These are phyloP conservation scores for Didymella pomorum DNA, from an alignment of 2,329 filamentous ascomycete genomes.

Conservation along the genomic window DNA sequence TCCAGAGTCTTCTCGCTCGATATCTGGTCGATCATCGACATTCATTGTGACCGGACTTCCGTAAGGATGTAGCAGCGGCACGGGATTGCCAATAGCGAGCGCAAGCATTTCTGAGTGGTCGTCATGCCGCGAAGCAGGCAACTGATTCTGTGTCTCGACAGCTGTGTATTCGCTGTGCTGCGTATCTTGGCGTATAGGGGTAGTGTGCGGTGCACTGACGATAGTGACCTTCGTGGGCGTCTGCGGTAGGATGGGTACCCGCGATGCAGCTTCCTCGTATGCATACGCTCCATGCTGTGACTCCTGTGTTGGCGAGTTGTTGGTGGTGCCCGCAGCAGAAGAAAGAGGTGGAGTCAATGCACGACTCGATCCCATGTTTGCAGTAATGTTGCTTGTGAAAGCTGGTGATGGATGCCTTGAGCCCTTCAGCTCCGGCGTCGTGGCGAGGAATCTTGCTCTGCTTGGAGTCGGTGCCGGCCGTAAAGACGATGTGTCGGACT, in stretches of 20 bases:
- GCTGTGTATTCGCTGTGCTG: background rate
- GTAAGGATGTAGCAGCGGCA: background rate
- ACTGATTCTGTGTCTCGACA: no score
- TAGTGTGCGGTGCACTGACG: conserved; percentile 1
- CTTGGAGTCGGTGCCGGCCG: conserved; percentile 37
- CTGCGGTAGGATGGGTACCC: background rate
- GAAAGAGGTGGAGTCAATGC: conserved; percentile 12
- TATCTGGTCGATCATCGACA: conserved; percentile 5
- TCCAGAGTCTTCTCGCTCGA: background rate
- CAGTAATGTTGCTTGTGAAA: conserved; percentile 10
- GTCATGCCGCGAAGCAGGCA: background rate
- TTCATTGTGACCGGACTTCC: background rate
- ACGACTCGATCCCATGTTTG: conserved; percentile 9
- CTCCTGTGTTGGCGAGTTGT: background rate
- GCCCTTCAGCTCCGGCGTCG: conserved; percentile 30
- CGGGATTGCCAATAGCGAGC: background rate
- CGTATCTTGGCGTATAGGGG: background rate
- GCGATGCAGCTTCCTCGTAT: background rate
- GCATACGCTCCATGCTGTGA: background rate
- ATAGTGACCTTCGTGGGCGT: conserved; percentile 1
- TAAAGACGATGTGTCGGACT: conserved; percentile 41
- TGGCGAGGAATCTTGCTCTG: conserved; percentile 27
- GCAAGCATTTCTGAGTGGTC: conserved; percentile 5
- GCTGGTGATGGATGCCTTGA: conserved; percentile 14
- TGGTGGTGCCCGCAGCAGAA: conserved; percentile 3